Base-by-base conservation (phyloP, 805 yeast species). In the Soucietia sequanensis region DNA sequence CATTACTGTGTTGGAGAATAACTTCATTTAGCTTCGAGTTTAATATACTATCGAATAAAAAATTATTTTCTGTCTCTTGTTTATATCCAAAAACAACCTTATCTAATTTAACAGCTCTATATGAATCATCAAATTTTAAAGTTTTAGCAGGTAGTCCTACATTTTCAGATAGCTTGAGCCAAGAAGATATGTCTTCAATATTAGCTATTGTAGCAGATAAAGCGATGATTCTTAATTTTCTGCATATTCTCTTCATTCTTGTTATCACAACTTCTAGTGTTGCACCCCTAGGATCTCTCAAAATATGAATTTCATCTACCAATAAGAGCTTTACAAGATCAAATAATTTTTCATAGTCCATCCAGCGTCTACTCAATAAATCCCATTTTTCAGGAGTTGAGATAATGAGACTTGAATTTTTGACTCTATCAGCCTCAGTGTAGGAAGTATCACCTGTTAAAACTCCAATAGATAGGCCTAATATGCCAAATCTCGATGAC, bases 311-410 rank as follows among this genome's bases (percentile, higher is more conserved):
- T 34, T 57, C 62, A 35, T 56, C 62, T 8, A 58, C 39, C 18
- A 58, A 39, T 18, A 58, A 38, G 4, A 58, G 35, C 20, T 49
- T 45, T 10, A 34, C 27, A n/a, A n/a, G n/a, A n/a, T n/a, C n/a
- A n/a, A n/a, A n/a, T 12, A 27, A 47, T 47, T 52, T 60, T 18
- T 46, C 46, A 42, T 58, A 65, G 42, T 75, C 77, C 2, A 55
- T 46, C 76, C 78, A 68, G 43, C 66, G 70, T 42, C 81, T 58
- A 0, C 82, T 75, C 37, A 76, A 54, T 28, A 72, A 56, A 45
- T 78, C 82, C 80, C 81, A 76, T 48, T 78, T 78, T 48, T 78
- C 83, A 4, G 83, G 82, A 1, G 83, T 78, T 2, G 80, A 70
- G 6, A 78, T 68, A 7, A 78, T 75, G 4, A 78, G 62, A 37